Percentiles rank a stretch among this genome's conserved stretches.
phyloP scores from a whole-genome alignment of 345 rosid genomes.

The Murraya paniculata region DNA sequence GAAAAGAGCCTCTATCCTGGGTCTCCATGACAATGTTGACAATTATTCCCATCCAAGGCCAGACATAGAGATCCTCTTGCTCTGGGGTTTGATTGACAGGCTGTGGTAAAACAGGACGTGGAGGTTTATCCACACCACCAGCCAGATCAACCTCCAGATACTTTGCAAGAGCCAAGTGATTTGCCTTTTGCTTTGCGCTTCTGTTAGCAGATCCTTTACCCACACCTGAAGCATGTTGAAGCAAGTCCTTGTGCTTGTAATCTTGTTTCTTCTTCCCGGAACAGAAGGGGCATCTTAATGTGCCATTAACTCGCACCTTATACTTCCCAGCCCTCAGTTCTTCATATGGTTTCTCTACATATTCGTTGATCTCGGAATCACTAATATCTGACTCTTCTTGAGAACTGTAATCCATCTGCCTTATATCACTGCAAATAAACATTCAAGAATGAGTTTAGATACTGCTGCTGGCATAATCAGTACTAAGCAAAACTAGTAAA shows the following conservation, averaged over 20 bases:
- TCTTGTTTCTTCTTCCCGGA: conserved; percentile 84
- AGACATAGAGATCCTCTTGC: conserved; percentile 50
- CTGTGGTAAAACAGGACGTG: conserved; percentile 20
- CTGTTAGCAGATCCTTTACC: conserved; percentile 72
- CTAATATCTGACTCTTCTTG: conserved; percentile 80
- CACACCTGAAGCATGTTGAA: conserved; percentile 87
- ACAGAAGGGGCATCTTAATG: conserved; percentile 80
- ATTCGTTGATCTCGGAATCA: conserved; percentile 70
- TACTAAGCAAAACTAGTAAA: neutral
- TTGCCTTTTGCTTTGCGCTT: conserved; percentile 72
- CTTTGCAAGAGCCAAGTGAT: conserved; percentile 69
- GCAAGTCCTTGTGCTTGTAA: conserved; percentile 72
- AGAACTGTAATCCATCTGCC: conserved; percentile 55
- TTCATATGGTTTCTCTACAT: conserved; percentile 56
- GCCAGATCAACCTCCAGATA: conserved; percentile 64
- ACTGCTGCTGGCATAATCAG: neutral
- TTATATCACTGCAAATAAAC: neutral
- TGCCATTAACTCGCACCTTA: conserved; percentile 62
- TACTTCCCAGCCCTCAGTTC: conserved; percentile 40
- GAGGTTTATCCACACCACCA: conserved; percentile 39
- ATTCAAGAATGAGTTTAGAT: neutral
- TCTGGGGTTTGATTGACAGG: conserved; percentile 25
- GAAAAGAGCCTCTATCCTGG: conserved; percentile 16
- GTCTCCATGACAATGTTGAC: conserved; percentile 33
- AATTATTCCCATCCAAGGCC: conserved; percentile 87